Base-by-base conservation (phyloP, 2,329 filamentous ascomycete species). In the Arthrobotrys musiformis region DNA sequence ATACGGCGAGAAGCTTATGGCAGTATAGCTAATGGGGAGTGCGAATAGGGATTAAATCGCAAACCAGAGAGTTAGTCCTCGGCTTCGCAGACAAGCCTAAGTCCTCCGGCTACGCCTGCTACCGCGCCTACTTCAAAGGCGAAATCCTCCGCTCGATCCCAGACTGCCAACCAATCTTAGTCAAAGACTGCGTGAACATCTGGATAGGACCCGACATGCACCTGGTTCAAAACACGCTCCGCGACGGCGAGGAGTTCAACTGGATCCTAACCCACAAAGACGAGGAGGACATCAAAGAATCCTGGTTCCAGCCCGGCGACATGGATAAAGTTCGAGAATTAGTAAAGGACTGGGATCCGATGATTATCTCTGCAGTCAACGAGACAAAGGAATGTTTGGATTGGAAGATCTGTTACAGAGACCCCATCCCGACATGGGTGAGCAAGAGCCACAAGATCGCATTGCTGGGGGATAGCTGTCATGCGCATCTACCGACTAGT, bases 371-470 rank as follows among this genome's bases (percentile, higher is more conserved):
- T 0, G 85, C 86, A 1, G 84, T 87, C n/a, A 81, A 83, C 30
- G 84, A 84, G 74, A 87, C 85, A 7, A 82, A 84, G 24, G 81
- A 82, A 1, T 85, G 86, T 22, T 83, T 88, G 0, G 86, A 87
- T 79, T 88, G 86, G 86, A 87, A 87, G 79, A 85, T 88, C 24
- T 86, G 86, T 50, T 88, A 87, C 75, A 84, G 87, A 44, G 86
- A 88, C 79, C 87, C 86, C 0, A 82, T 87, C 8, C 85, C 86
- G 0, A 86, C 84, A 0, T 88, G 87, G 87, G 84, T 88, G 0
- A 86, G 85, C 0, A 82, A 82, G n/a, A 85, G 85, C 67, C 85
- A 86, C 40, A 83, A 84, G 46, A 86, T 88, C 63, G 86, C 84
- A 0, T 82, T 88, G 28, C 82, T 88, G 0, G 87, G 87, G 0